Percentiles rank a stretch among this genome's conserved stretches.
These are phyloP conservation scores for Amaranthus tricolor DNA, from an alignment of 179 eudicot genomes.

Conservation along the genomic window DNA sequence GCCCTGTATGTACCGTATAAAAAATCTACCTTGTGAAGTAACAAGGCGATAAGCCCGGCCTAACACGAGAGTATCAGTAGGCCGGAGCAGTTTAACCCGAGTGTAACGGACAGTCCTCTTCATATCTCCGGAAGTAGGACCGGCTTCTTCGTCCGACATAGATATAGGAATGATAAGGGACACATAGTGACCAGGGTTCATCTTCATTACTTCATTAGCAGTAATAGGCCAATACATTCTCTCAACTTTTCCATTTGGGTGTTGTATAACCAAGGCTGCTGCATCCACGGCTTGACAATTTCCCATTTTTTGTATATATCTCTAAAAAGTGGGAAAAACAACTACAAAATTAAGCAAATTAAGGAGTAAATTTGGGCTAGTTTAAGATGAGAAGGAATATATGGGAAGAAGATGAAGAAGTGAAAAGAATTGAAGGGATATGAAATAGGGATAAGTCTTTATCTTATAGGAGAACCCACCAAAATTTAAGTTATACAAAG, in stretches of 20 bases:
- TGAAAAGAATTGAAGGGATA: constrained; percentile 21
- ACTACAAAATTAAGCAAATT: neutral
- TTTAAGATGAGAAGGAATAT: neutral
- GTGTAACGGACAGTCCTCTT: constrained; percentile 59
- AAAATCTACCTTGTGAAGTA: constrained; percentile 70
- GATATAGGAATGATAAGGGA: constrained; percentile 82
- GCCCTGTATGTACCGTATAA: no score
- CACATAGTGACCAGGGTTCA: constrained; percentile 90
- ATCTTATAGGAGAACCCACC: constrained; percentile 36
- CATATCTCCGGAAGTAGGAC: constrained; percentile 13
- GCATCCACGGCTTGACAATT: constrained; percentile 98
- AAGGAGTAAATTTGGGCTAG: neutral
- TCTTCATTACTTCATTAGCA: constrained; percentile 76
- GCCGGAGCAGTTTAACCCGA: constrained; percentile 86
- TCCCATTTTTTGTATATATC: constrained; percentile 49
- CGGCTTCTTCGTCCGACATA: constrained; percentile 15
- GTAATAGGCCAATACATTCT: constrained; percentile 75
- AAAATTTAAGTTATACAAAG: constrained; percentile 19
- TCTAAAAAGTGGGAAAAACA: neutral
- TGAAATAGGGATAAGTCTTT: constrained; percentile 32
- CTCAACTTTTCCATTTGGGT: constrained; percentile 79
- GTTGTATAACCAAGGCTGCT: constrained; percentile 89
- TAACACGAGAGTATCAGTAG: constrained; percentile 70
- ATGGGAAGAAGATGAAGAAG: constrained; percentile 6
- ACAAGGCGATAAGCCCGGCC: constrained; percentile 89